Conservation (phyloP, 805 yeast genomes). For the Kluyveromyces siamensis region DNA sequence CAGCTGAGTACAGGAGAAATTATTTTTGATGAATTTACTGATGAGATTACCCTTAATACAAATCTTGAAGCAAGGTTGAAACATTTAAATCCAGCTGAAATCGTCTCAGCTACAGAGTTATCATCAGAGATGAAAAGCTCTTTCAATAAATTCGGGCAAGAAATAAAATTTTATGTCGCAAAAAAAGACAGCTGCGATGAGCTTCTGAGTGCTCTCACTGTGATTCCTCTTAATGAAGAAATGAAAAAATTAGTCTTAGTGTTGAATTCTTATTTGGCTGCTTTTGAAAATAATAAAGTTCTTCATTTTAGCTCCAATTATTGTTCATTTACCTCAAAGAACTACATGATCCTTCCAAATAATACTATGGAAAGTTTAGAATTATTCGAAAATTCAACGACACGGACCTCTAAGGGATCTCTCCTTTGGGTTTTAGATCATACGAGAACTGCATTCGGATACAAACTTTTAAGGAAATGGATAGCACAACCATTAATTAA, state of each 20-base stretch:
- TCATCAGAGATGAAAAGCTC: conserved; percentile 28
- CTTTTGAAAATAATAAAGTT: conserved; percentile 52
- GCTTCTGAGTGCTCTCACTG: conserved; percentile 14
- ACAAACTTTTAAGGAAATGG: conserved; percentile 62
- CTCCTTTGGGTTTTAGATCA: conserved; percentile 74
- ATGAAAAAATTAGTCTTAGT: conserved; percentile 29
- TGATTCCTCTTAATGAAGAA: conserved; percentile 19
- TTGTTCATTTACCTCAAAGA: conserved; percentile 33
- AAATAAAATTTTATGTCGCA: conserved; percentile 6
- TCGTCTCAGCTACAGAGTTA: conserved; percentile 29
- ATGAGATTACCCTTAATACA: conserved; percentile 39
- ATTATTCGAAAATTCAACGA: conserved; percentile 58
- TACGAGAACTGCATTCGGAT: conserved; percentile 72
- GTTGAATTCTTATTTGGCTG: conserved; percentile 46
- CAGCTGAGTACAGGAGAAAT: conserved; percentile 75
- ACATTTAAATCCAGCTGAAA: conserved; percentile 72
- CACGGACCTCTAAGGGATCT: conserved; percentile 52
- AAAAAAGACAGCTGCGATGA: conserved; percentile 8
- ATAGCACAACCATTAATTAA: conserved; percentile 59
- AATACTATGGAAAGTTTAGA: conserved; percentile 67
- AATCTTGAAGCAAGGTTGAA: conserved; percentile 66
- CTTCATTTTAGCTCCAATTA: conserved; percentile 46
- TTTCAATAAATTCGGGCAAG: conserved; percentile 28
- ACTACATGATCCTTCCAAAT: conserved; percentile 49
- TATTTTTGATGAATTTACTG: conserved; percentile 61